phyloP scores from a whole-genome alignment of 1,284 basidiomycete genomes.

The Tremellales sp. region DNA sequence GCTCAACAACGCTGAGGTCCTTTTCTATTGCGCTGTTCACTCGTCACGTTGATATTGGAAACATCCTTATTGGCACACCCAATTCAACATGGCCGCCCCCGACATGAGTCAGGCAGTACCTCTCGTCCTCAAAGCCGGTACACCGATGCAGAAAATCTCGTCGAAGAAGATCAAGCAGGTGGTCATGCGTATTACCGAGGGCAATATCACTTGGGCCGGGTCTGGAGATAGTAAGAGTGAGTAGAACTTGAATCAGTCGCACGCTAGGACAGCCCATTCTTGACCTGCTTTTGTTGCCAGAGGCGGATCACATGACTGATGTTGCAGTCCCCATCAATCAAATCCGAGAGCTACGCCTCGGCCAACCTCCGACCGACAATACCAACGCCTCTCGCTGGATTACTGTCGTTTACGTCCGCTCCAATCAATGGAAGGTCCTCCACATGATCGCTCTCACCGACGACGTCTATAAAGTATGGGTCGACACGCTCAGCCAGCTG shows the following conservation, averaged over 20 bases:
- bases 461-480: conserved; percentile 60
- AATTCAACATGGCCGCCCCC: too few species aligned
- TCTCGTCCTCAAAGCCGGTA: conserved; percentile 50
- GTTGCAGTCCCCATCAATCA: conserved; percentile 74
- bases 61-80: too few species aligned
- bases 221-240: conserved; percentile 69
- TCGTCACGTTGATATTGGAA: too few species aligned
- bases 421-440: conserved; percentile 80
- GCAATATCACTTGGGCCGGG: conserved; percentile 73
- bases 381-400: conserved; percentile 51
- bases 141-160: conserved; percentile 82
- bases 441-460: conserved; percentile 76
- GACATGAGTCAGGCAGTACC: too few species aligned
- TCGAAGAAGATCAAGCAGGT: conserved; percentile 74
- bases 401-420: conserved; percentile 51
- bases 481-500: conserved; percentile 49
- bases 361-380: conserved; percentile 59
- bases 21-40: too few species aligned
- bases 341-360: conserved; percentile 86
- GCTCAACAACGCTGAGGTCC: too few species aligned
- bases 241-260: neutral
- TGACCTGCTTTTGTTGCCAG: neutral
- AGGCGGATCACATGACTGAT: neutral
- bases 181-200: conserved; percentile 72
- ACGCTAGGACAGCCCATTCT: neutral